A percentile compares a stretch with the other conserved stretches of the same genome.
Evolutionary conservation across 2,329 filamentous ascomycete species (phyloP).

Genomic region (Arthrobotrys megalospora): DNA sequence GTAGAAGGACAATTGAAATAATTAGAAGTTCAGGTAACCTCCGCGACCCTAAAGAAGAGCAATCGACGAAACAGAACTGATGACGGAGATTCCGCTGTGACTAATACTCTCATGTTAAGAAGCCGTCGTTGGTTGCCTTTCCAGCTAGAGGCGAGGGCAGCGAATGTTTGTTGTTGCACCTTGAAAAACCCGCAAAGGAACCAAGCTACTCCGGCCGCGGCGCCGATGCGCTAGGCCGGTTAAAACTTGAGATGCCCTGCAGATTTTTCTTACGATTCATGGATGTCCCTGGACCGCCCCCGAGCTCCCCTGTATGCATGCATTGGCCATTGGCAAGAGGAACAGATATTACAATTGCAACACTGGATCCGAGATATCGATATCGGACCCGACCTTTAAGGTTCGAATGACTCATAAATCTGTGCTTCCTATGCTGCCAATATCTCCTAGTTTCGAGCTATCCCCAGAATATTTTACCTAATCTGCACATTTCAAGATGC

Average conservation of each 20-base stretch:
- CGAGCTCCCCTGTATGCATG: constrained; percentile 20
- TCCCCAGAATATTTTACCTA: background rate
- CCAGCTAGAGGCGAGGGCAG: background rate
- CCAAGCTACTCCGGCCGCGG: constrained; percentile 47
- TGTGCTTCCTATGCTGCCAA: background rate
- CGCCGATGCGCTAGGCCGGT: constrained; percentile 44
- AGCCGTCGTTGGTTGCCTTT: constrained; percentile 28
- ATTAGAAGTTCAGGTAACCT: constrained; percentile 40
- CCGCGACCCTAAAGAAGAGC: constrained; percentile 49
- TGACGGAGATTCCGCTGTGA: constrained; percentile 37
- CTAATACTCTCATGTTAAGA: constrained; percentile 52
- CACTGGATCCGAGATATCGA: constrained; percentile 2
- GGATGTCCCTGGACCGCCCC: constrained; percentile 15
- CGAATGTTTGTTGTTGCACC: constrained; percentile 32
- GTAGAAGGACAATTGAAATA: background rate
- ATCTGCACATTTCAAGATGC: background rate
- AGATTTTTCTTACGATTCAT: constrained; percentile 15
- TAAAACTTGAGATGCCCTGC: constrained; percentile 39
- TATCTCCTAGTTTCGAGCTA: background rate
- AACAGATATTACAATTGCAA: constrained; percentile 15
- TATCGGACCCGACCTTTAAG: background rate
- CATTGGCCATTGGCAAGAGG: background rate
- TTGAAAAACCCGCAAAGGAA: constrained; percentile 39
- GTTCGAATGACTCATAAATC: constrained; percentile 5
- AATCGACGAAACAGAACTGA: constrained; percentile 42